Conservation (phyloP, 2,329 filamentous ascomycete species). For the Alternaria atra region DNA sequence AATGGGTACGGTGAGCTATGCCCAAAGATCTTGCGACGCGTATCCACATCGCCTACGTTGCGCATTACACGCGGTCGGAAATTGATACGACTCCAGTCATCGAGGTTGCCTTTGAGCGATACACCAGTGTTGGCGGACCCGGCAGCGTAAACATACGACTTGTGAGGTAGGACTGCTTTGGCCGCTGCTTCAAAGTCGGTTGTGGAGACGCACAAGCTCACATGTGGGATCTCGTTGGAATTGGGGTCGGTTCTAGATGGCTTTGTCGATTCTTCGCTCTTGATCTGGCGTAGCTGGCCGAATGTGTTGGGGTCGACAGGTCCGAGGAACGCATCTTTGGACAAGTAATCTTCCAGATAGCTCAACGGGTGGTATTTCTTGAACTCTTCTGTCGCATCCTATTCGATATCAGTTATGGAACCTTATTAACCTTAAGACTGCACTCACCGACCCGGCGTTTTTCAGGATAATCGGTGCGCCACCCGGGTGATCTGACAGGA, state of each 20-base stretch:
- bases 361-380: conserved; percentile 47
- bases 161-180: conserved; percentile 43
- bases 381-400: conserved; percentile 49
- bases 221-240: conserved; percentile 39
- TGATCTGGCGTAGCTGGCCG: conserved; percentile 33
- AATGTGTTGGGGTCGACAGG: conserved; percentile 45
- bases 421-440: not conserved
- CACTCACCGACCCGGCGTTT: conserved; percentile 55
- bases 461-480: conserved; percentile 57
- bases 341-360: conserved; percentile 43
- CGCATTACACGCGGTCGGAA: conserved; percentile 50
- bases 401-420: conserved; percentile 9
- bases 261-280: conserved; percentile 31
- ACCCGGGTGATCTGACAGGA: conserved; percentile 69
- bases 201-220: conserved; percentile 42
- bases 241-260: conserved; percentile 25
- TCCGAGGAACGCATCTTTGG: conserved; percentile 37
- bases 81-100: conserved; percentile 46
- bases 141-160: conserved; percentile 47
- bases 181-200: conserved; percentile 47
- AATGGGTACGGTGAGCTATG: conserved; percentile 47
- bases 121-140: conserved; percentile 47
- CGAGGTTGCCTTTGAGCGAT: conserved; percentile 43
- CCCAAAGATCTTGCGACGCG: conserved; percentile 46
- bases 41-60: conserved; percentile 46